A percentile compares a stretch with the other conserved stretches of the same genome.
Conservation (phyloP, 1,284 basidiomycete genomes). For the Neotropicomus parvogracilis region DNA sequence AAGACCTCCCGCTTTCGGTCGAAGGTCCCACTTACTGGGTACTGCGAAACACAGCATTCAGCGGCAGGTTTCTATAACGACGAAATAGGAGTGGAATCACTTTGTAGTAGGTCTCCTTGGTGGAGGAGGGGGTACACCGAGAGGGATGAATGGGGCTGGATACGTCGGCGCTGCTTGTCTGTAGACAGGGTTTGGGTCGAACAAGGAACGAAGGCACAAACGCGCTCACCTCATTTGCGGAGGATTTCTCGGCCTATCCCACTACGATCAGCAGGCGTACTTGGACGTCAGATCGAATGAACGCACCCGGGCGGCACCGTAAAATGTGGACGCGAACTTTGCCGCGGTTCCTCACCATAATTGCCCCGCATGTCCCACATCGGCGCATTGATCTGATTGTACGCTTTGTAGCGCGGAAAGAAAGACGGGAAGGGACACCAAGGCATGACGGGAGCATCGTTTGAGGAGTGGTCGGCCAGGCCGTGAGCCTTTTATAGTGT, state of each 20-base stretch:
- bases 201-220: background rate
- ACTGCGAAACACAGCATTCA: conserved; percentile 12
- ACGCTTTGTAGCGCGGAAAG: conserved; percentile 35
- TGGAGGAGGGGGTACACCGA: conserved; percentile 18
- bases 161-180: conserved; percentile 21
- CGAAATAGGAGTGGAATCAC: conserved; percentile 11
- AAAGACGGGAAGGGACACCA: conserved; percentile 31
- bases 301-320: conserved; percentile 21
- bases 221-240: conserved; percentile 18
- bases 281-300: background rate
- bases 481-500: conserved; percentile 25
- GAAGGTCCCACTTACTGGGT: conserved; percentile 24
- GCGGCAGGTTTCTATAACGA: conserved; percentile 2
- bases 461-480: background rate
- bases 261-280: conserved; percentile 1
- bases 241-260: conserved; percentile 11
- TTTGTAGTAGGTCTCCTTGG: conserved; percentile 16
- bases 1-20: conserved; percentile 11
- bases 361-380: conserved; percentile 31
- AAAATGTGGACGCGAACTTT: conserved; percentile 16
- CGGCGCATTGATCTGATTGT: conserved; percentile 30
- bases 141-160: conserved; percentile 17
- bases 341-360: conserved; percentile 8
- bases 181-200: background rate
- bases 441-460: conserved; percentile 25